Evolutionary conservation across 768 basidiomycete genomes (phyloP).

Genomic region (Holtermanniella nyarrowii): DNA sequence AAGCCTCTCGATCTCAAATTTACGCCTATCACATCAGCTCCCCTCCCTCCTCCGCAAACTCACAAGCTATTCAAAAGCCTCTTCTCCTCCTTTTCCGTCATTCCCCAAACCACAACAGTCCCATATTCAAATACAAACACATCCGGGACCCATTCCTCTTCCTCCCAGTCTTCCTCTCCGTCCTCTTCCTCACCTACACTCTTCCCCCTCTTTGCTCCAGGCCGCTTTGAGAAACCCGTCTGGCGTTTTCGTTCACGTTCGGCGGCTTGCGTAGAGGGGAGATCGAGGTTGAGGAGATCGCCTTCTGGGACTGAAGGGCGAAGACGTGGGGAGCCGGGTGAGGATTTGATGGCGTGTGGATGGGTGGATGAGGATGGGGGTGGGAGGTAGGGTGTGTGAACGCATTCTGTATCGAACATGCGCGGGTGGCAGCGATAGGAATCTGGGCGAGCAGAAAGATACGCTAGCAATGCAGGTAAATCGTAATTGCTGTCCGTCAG

Average conservation of each 20-base stretch:
- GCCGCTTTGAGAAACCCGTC: constrained; percentile 34
- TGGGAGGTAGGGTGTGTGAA: constrained; percentile 79
- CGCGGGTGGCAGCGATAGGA: constrained; percentile 80
- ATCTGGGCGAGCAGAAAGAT: constrained; percentile 69
- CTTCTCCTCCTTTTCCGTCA: constrained; percentile 86
- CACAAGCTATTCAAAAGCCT: constrained; percentile 83
- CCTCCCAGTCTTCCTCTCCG: constrained; percentile 27
- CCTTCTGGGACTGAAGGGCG: constrained; percentile 21
- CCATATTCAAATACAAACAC: constrained; percentile 91
- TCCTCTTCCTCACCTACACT: constrained; percentile 12
- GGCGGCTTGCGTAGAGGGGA: constrained; percentile 3
- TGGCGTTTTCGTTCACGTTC: constrained; percentile 13
- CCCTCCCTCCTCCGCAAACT: constrained; percentile 35
- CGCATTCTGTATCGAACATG: constrained; percentile 72
- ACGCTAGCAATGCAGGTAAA: constrained; percentile 75
- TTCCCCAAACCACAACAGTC: constrained; percentile 94
- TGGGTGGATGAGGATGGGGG: too few species aligned
- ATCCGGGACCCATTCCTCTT: constrained; percentile 47
- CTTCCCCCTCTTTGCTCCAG: constrained; percentile 18
- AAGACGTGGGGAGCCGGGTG: constrained; percentile 29
- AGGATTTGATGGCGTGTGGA: constrained; percentile 15
- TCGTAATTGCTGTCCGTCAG: constrained; percentile 47
- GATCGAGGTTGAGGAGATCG: constrained; percentile 30
- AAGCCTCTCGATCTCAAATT: constrained; percentile 85
- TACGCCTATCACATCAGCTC: constrained; percentile 51